Percentiles rank a stretch among this genome's conserved stretches.
Evolutionary conservation across 495 filamentous ascomycete genomes (phyloP).

Genomic region (Xylaria venustula): DNA sequence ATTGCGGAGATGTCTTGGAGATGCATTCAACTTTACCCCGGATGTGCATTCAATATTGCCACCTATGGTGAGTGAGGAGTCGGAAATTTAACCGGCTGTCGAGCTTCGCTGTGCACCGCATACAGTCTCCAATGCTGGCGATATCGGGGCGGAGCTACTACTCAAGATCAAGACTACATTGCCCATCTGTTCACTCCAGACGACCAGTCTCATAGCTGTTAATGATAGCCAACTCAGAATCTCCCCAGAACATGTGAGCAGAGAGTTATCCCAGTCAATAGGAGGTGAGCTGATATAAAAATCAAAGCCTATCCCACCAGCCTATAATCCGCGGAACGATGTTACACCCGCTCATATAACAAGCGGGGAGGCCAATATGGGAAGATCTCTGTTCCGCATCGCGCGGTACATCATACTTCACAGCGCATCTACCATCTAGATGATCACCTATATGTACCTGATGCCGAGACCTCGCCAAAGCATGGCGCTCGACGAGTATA

Average conservation of each 20-base stretch:
- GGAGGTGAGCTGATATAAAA: no score
- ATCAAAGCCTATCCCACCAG: not conserved
- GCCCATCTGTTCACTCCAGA: no score
- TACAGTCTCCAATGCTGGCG: not conserved
- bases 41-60: not conserved
- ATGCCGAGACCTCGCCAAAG: slow-evolving; percentile 1
- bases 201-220: no score
- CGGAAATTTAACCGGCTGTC: not conserved
- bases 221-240: no score
- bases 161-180: no score
- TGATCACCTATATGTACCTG: slow-evolving; percentile 10
- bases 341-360: slow-evolving; percentile 4
- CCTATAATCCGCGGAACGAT: not conserved
- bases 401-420: not conserved
- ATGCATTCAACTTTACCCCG: no score
- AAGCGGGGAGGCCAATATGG: slow-evolving; percentile 10
- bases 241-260: no score
- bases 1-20: not conserved
- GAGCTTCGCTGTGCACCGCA: not conserved
- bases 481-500: not conserved
- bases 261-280: no score
- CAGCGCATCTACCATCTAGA: not conserved
- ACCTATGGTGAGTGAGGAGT: slow-evolving; percentile 1
- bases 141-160: not conserved
- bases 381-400: slow-evolving; percentile 2